These are phyloP conservation scores for Colletotrichum abscissum DNA, from an alignment of 2,329 filamentous ascomycete genomes.

Conservation along the genomic window DNA sequence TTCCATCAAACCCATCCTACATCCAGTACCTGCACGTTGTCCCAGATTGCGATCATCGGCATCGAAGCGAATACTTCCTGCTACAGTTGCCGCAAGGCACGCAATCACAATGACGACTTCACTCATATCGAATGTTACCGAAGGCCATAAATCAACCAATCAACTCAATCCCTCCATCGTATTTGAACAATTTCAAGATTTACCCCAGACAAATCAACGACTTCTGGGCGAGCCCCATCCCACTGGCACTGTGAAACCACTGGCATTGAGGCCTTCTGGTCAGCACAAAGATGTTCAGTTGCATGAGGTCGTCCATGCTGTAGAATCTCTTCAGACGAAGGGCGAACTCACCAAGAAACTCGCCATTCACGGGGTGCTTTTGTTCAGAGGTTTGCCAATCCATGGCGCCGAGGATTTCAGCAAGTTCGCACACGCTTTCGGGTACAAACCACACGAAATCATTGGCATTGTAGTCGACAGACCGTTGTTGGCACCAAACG, in stretches of 20 bases:
- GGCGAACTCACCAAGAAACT: constrained; percentile 50
- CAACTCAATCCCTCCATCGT: background rate
- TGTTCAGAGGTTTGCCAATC: constrained; percentile 59
- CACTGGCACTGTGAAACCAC: background rate
- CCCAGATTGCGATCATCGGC: background rate
- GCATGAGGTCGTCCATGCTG: background rate
- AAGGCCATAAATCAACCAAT: background rate
- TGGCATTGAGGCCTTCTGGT: background rate
- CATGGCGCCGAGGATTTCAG: constrained; percentile 57
- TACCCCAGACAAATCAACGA: constrained; percentile 1
- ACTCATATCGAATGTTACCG: background rate
- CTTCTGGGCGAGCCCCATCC: constrained; percentile 3
- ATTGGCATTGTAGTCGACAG: constrained; percentile 62
- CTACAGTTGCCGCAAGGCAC: background rate
- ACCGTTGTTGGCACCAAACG: constrained; percentile 38
- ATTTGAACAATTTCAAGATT: constrained; percentile 2
- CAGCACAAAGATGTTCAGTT: background rate
- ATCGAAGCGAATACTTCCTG: background rate
- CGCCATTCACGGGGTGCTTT: constrained; percentile 55
- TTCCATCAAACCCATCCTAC: background rate
- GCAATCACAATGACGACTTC: background rate
- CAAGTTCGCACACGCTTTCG: constrained; percentile 61
- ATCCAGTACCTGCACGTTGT: background rate
- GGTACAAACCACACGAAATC: constrained; percentile 56
- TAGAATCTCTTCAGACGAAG: background rate